phyloP scores from a whole-genome alignment of 441 rosid genomes.

The Hypseocharis bilobata region DNA sequence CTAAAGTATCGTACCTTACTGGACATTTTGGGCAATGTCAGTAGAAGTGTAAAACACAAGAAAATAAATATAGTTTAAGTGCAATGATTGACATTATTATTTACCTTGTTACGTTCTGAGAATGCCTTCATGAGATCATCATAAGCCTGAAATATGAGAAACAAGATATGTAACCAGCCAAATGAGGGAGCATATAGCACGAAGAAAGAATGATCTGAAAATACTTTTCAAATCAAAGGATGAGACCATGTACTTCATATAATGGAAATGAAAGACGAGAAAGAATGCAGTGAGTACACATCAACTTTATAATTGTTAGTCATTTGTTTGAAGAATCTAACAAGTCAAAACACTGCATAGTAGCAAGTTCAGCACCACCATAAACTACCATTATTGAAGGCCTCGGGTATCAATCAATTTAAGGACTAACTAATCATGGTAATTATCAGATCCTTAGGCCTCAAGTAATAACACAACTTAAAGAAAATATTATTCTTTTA shows the following conservation, averaged over 20 bases:
- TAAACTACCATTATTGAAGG: no score
- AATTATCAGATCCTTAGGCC: no score
- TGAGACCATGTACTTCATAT: conserved; percentile 44
- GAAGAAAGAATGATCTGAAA: background rate
- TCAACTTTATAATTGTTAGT: background rate
- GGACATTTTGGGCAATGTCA: conserved; percentile 7
- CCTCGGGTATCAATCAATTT: no score
- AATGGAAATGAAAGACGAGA: background rate
- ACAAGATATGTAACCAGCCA: background rate
- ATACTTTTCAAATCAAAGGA: conserved; percentile 10
- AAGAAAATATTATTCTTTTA: no score
- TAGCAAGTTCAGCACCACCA: no score
- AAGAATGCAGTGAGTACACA: background rate
- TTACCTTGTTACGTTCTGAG: conserved; percentile 64
- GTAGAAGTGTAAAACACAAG: background rate
- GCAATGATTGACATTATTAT: no score
- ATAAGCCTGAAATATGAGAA: conserved; percentile 48
- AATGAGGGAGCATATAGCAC: background rate
- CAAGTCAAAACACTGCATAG: background rate
- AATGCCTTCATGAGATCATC: conserved; percentile 66
- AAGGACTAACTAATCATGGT: no score
- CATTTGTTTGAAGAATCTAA: background rate
- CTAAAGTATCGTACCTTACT: conserved; percentile 1
- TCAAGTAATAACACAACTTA: no score
- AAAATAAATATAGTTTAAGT: background rate